Conservation (phyloP, 1,284 basidiomycete genomes). For the Agaricales sp. region DNA sequence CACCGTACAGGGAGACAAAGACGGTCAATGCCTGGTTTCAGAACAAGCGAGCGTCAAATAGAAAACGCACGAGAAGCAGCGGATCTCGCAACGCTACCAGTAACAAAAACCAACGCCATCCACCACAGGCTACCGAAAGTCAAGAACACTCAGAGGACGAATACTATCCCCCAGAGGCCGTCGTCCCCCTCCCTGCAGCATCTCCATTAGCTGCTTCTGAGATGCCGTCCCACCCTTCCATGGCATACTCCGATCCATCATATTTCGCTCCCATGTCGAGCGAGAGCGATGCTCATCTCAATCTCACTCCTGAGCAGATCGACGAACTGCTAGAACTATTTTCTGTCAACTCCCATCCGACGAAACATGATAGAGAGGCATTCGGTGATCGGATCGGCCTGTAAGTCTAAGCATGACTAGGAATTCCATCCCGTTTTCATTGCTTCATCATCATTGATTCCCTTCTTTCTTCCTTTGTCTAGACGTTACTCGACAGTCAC, state of each 20-base stretch:
- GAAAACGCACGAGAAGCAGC: constrained; percentile 49
- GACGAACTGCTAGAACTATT: constrained; percentile 60
- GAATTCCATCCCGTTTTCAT: too few relatives aligned
- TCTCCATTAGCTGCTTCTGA: not conserved
- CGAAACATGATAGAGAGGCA: constrained; percentile 50
- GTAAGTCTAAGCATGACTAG: constrained; percentile 34
- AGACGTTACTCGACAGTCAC: constrained; percentile 71
- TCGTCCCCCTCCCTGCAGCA: not conserved
- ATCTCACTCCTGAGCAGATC: constrained; percentile 56
- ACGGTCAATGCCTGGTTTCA: constrained; percentile 79
- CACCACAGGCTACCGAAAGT: not conserved
- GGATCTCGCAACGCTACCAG: constrained; percentile 24
- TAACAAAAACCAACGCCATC: constrained; percentile 19
- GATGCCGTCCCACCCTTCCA: not conserved
- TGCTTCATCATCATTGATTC: too few relatives aligned
- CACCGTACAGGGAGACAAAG: constrained; percentile 56
- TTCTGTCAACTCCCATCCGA: constrained; percentile 50
- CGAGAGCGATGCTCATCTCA: constrained; percentile 39
- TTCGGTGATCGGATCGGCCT: constrained; percentile 62
- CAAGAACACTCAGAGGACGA: constrained; percentile 2
- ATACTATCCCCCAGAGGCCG: not conserved
- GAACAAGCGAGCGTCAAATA: constrained; percentile 72
- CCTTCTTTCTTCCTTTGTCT: constrained; percentile 15
- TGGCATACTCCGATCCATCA: constrained; percentile 29
- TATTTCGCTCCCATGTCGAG: constrained; percentile 34